These are phyloP conservation scores for Sporothrix globosa DNA, from an alignment of 2,329 filamentous ascomycete species.

Conservation along the genomic window DNA sequence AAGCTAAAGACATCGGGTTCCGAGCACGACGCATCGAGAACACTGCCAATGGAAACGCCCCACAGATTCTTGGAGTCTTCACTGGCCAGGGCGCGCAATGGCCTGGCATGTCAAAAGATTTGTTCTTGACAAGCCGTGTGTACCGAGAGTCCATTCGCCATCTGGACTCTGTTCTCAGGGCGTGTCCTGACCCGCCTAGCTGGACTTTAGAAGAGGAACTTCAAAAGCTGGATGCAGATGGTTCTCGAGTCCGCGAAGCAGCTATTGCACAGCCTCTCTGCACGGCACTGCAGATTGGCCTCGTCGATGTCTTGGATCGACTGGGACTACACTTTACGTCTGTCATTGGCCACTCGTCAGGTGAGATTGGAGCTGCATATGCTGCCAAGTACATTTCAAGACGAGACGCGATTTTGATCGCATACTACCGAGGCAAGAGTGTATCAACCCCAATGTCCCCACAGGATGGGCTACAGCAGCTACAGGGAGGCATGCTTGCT, in stretches of 20 bases:
- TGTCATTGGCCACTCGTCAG: constrained; percentile 45
- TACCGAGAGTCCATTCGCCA: constrained; percentile 42
- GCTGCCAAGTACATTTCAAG: constrained; percentile 38
- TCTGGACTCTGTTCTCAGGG: constrained; percentile 42
- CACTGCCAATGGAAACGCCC: not conserved
- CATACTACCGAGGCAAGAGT: constrained; percentile 37
- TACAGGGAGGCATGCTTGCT: constrained; percentile 49
- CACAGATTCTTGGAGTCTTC: constrained; percentile 34
- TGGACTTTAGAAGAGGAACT: constrained; percentile 32
- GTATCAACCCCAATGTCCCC: not conserved
- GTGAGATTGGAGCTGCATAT: constrained; percentile 45
- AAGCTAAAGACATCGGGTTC: constrained; percentile 9
- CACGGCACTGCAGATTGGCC: constrained; percentile 42
- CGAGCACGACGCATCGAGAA: constrained; percentile 16
- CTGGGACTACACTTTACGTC: constrained; percentile 38
- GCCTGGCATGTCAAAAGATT: constrained; percentile 32
- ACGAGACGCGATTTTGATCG: constrained; percentile 36
- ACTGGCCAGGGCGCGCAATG: constrained; percentile 40
- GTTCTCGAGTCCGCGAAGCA: constrained; percentile 27
- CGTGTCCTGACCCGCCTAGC: constrained; percentile 31
- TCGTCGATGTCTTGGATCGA: constrained; percentile 41
- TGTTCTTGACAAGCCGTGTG: constrained; percentile 10
- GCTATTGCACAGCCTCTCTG: constrained; percentile 40
- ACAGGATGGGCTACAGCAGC: constrained; percentile 40
- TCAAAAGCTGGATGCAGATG: constrained; percentile 2